These are phyloP conservation scores for Globisporangium rhizosaccharum DNA, from an alignment of 352 stramenopile genomes.

Conservation along the genomic window DNA sequence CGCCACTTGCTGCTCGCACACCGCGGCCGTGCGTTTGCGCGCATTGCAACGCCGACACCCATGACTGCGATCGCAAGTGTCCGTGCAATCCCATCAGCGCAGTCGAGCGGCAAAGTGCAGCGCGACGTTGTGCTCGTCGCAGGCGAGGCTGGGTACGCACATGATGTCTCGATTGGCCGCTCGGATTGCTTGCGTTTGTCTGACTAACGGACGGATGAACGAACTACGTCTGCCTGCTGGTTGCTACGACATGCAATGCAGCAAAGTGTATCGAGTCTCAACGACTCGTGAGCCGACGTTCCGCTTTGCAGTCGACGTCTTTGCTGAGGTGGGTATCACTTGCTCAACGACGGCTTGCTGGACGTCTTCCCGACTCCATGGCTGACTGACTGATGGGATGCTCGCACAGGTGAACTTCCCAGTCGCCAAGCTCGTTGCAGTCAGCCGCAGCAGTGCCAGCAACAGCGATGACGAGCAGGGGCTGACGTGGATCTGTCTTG, in stretches of 20 bases:
- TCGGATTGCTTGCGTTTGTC: neutral
- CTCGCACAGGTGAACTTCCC: slow-evolving; percentile 27
- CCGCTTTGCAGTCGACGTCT: slow-evolving; percentile 30
- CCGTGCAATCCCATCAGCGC: neutral
- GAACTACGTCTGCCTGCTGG: neutral
- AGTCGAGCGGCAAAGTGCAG: slow-evolving; percentile 11
- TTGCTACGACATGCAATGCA: neutral
- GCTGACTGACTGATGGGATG: neutral
- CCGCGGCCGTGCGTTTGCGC: slow-evolving; percentile 23
- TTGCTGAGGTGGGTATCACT: slow-evolving; percentile 14
- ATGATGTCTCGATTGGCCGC: neutral
- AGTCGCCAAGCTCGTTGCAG: slow-evolving; percentile 28
- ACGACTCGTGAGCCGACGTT: slow-evolving; percentile 22
- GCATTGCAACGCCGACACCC: slow-evolving; percentile 22
- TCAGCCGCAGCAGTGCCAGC: slow-evolving; percentile 6
- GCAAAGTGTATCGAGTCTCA: slow-evolving; percentile 34
- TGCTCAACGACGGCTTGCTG: no score
- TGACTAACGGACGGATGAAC: neutral
- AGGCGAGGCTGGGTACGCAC: slow-evolving; percentile 41
- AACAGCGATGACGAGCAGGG: slow-evolving; percentile 3
- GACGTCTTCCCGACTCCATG: neutral
- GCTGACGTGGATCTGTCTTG: slow-evolving; percentile 33
- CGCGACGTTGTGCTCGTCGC: slow-evolving; percentile 31
- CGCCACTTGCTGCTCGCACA: slow-evolving; percentile 46
- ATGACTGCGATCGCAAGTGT: slow-evolving; percentile 29